Base-by-base conservation (phyloP, 345 rosid genomes). In the Balakata baccata region DNA sequence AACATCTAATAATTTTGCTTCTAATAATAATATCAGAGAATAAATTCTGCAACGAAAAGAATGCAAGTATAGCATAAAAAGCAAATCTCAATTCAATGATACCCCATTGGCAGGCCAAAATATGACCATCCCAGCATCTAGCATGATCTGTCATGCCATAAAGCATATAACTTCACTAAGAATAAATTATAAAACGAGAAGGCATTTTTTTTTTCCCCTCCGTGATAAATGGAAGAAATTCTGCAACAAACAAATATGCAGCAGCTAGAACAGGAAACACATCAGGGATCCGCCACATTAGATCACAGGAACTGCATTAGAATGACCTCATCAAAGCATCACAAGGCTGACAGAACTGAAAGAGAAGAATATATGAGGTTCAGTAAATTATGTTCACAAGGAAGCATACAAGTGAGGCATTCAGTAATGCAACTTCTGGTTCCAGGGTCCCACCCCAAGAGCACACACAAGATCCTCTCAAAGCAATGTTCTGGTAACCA, bases 401-500 rank as follows among this genome's bases (percentile, higher is more conserved):
- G 74, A 71, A 77, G 45, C 94, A 9, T 89, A 95, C 98, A 67
- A 91, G 94, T 70, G 80, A 88, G 52, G 99, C 93, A 81, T 91
- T 93, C 71, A 91, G 92, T 74, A 87, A 80, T 14, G 99, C 94
- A 69, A 84, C 90, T 76, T 92, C 99, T 14, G 96, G 96, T 74
- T 88, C 93, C 75, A 92, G 77, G 17, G 79, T 89, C 81, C 92
- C 96, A n/a, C n/a, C n/a, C n/a, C n/a, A n/a, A n/a, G n/a, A n/a
- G n/a, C n/a, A n/a, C n/a, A n/a, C n/a, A n/a, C n/a, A n/a, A n/a
- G n/a, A n/a, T n/a, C n/a, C n/a, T n/a, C 98, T 95, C 99, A n/a
- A 92, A 91, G 75, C 99, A 70, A 86, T 82, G 74, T 93, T 89
- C 79, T 85, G 96, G 81, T 95, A 92, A 39, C 99, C 99, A 65